phyloP scores from a whole-genome alignment of 805 yeast genomes.

The Zygotorulaspora chibaensis region DNA sequence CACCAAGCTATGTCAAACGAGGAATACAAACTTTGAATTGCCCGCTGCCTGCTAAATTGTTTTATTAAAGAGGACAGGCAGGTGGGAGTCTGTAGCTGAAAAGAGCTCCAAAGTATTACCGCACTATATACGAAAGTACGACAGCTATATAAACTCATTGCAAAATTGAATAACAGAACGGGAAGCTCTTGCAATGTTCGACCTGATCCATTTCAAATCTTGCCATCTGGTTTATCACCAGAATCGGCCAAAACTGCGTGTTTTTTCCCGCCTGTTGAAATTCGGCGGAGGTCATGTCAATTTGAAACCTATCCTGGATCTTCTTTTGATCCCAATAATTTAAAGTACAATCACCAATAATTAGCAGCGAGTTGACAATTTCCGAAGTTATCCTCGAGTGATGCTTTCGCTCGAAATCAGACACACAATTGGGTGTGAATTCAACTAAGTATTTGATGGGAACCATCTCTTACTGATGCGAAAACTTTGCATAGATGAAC shows the following conservation, averaged over 20 bases:
- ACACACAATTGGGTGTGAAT: slow-evolving; percentile 29
- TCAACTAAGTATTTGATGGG: slow-evolving; percentile 32
- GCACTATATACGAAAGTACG: slow-evolving; percentile 4
- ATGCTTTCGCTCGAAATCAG: slow-evolving; percentile 26
- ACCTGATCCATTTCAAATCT: slow-evolving; percentile 29
- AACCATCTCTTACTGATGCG: slow-evolving; percentile 27
- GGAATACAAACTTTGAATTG: no score
- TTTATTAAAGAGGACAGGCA: no score
- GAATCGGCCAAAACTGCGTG: slow-evolving; percentile 12
- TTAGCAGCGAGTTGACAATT: slow-evolving; percentile 24
- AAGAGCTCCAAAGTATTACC: background rate
- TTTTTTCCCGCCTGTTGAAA: background rate
- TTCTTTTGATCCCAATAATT: slow-evolving; percentile 1
- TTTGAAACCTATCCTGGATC: background rate
- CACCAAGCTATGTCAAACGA: no score
- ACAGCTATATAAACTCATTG: background rate
- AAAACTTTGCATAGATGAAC: slow-evolving; percentile 22
- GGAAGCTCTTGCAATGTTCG: slow-evolving; percentile 13
- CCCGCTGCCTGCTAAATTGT: no score
- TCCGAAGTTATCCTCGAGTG: slow-evolving; percentile 25
- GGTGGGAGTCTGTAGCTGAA: background rate
- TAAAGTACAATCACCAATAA: slow-evolving; percentile 24
- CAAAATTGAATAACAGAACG: slow-evolving; percentile 10
- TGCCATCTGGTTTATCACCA: slow-evolving; percentile 22
- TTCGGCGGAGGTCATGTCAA: background rate